A percentile compares a stretch with the other conserved stretches of the same genome.
These are phyloP conservation scores for Hypoxylon sp. DNA, from an alignment of 2,329 filamentous ascomycete genomes.

Conservation along the genomic window DNA sequence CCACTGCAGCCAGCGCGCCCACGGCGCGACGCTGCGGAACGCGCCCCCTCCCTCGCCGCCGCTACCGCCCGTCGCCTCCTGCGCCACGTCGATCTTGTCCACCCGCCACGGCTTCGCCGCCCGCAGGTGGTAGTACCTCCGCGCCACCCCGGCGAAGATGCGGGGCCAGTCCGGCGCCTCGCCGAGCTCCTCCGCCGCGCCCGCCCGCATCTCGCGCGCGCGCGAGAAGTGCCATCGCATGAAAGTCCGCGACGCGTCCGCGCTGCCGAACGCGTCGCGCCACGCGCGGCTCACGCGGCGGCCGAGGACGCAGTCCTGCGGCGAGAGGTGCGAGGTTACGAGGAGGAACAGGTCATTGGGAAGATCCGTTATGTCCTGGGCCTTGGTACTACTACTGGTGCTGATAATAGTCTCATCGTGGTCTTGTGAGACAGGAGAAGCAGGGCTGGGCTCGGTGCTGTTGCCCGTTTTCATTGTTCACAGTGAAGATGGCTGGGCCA, in stretches of 20 bases:
- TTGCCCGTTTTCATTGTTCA: slow-evolving; percentile 13
- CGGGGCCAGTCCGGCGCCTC: slow-evolving; percentile 49
- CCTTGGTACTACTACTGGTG: background rate
- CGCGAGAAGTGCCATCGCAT: slow-evolving; percentile 61
- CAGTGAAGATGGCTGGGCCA: background rate
- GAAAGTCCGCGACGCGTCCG: slow-evolving; percentile 55
- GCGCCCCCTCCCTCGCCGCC: slow-evolving; percentile 17
- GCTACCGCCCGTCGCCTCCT: slow-evolving; percentile 40
- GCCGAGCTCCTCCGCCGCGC: background rate
- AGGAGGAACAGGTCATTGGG: slow-evolving; percentile 67
- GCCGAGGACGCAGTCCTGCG: slow-evolving; percentile 59
- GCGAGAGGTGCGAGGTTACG: slow-evolving; percentile 57
- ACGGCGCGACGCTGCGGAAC: slow-evolving; percentile 51
- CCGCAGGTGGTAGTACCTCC: slow-evolving; percentile 62
- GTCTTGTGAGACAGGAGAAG: background rate
- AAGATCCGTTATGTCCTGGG: slow-evolving; percentile 53
- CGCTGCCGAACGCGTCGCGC: slow-evolving; percentile 58
- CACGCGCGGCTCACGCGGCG: slow-evolving; percentile 61
- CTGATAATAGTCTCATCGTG: background rate
- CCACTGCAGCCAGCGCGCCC: slow-evolving; percentile 55
- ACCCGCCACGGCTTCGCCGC: slow-evolving; percentile 56
- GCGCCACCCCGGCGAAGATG: slow-evolving; percentile 58
- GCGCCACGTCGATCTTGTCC: slow-evolving; percentile 54
- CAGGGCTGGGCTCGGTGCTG: background rate
- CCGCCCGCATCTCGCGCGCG: slow-evolving; percentile 58